Evolutionary conservation across 1,284 basidiomycete genomes (phyloP).

Genomic region (Omphalotus olearius): DNA sequence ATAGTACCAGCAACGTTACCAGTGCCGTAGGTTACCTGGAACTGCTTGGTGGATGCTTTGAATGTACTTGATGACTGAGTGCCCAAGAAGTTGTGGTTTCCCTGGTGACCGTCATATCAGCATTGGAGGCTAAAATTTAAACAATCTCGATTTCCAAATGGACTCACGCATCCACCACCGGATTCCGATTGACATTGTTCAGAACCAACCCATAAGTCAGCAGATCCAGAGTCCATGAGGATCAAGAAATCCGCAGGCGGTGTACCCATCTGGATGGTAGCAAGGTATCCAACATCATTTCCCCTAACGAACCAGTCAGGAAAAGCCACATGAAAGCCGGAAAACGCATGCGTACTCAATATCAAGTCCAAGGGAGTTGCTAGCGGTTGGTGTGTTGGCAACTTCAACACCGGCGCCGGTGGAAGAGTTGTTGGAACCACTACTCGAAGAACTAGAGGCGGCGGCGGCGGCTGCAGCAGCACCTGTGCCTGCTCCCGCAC

Average conservation of each 20-base stretch:
- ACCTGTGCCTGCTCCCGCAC: neutral
- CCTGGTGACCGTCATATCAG: slow-evolving; percentile 28
- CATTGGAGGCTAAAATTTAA: neutral
- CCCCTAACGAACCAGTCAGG: slow-evolving; percentile 24
- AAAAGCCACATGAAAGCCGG: neutral
- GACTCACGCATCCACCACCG: slow-evolving; percentile 50
- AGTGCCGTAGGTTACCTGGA: slow-evolving; percentile 75
- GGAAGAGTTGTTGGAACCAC: slow-evolving; percentile 11
- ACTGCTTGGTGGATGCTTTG: slow-evolving; percentile 46
- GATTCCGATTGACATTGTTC: slow-evolving; percentile 44
- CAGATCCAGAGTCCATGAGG: slow-evolving; percentile 84
- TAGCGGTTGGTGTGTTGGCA: slow-evolving; percentile 47
- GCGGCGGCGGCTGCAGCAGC: slow-evolving; percentile 4
- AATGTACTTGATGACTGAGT: slow-evolving; percentile 63
- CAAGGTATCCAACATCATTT: slow-evolving; percentile 56
- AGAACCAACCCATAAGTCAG: slow-evolving; percentile 79
- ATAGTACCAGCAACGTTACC: slow-evolving; percentile 68
- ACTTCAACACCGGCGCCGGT: slow-evolving; percentile 32
- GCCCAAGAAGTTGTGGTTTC: slow-evolving; percentile 71
- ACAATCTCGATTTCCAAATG: slow-evolving; percentile 1
- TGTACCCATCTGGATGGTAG: slow-evolving; percentile 74
- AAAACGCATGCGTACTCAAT: slow-evolving; percentile 50
- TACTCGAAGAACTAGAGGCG: slow-evolving; percentile 13
- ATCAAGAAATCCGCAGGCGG: slow-evolving; percentile 69
- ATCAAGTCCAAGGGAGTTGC: slow-evolving; percentile 65